Percentiles rank a stretch among this genome's conserved stretches.
Conservation (phyloP, 2,329 filamentous ascomycete species). For the Teratosphaeria viscida region DNA sequence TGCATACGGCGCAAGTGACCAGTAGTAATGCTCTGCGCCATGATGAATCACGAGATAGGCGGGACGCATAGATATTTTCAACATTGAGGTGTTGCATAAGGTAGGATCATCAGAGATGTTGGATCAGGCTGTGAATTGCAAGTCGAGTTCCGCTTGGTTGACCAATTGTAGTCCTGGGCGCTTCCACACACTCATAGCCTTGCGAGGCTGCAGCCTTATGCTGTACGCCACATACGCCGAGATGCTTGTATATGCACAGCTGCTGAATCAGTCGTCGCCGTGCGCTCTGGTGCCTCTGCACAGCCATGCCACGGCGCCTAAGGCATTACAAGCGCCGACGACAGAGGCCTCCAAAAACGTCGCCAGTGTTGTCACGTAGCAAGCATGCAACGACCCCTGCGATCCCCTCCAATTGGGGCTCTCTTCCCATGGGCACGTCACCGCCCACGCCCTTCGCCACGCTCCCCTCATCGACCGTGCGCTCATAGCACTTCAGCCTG, state of each 20-base stretch:
- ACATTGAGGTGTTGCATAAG: neutral
- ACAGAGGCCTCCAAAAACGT: slow-evolving; percentile 39
- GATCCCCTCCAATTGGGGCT: slow-evolving; percentile 22
- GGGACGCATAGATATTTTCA: too few relatives aligned
- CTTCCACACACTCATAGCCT: neutral
- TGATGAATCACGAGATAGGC: neutral
- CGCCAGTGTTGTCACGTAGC: slow-evolving; percentile 36
- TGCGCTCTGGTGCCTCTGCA: neutral
- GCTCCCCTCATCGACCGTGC: neutral
- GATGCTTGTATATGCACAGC: neutral
- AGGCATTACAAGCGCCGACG: slow-evolving; percentile 30
- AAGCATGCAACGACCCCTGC: slow-evolving; percentile 40
- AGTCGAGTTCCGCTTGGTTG: neutral
- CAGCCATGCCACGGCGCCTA: neutral
- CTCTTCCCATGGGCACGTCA: slow-evolving; percentile 8
- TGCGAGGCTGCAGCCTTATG: neutral
- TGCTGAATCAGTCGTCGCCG: too few relatives aligned
- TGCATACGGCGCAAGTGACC: neutral
- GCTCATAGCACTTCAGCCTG: slow-evolving; percentile 18
- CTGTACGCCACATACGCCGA: neutral
- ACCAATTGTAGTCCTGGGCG: neutral
- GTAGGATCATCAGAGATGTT: neutral
- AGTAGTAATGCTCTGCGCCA: neutral
- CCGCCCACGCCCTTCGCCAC: neutral
- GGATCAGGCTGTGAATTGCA: neutral